Evolutionary conservation across 2,329 filamentous ascomycete species (phyloP).

Genomic region (Rutstroemia sp.): DNA sequence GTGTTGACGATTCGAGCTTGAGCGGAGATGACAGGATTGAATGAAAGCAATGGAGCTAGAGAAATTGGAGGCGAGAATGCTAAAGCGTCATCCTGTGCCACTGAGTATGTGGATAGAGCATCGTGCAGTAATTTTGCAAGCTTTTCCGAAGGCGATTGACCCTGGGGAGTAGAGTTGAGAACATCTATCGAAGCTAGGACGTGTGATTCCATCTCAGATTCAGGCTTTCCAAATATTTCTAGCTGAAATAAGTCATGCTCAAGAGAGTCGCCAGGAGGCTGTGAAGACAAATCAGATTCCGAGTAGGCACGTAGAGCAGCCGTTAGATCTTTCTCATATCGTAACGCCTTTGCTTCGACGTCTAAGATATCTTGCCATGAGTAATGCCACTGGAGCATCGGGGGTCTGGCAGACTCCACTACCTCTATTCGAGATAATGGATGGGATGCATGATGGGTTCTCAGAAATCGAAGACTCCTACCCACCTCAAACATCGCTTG

Average conservation of each 20-base stretch:
- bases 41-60: conserved; percentile 60
- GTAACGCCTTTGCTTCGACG: conserved; percentile 52
- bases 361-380: conserved; percentile 61
- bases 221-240: conserved; percentile 43
- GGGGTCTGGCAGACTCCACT: conserved; percentile 41
- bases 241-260: conserved; percentile 10
- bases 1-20: conserved; percentile 74
- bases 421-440: conserved; percentile 51
- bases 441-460: conserved; percentile 62
- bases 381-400: conserved; percentile 60
- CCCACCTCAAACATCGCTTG: conserved; percentile 72
- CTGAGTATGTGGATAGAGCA: conserved; percentile 15
- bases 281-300: no score
- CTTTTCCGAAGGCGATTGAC: conserved; percentile 13
- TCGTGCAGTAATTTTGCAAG: conserved; percentile 19
- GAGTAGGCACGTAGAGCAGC: conserved; percentile 24
- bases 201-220: conserved; percentile 39
- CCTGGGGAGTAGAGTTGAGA: conserved; percentile 34
- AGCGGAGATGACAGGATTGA: conserved; percentile 63
- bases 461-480: conserved; percentile 65
- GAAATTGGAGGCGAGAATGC: conserved; percentile 31
- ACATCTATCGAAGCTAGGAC: conserved; percentile 44
- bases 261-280: background rate
- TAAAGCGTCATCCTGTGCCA: conserved; percentile 12
- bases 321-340: conserved; percentile 41